Evolutionary conservation across 2,329 filamentous ascomycete genomes (phyloP).

Genomic region (Hypoxylon sp.): DNA sequence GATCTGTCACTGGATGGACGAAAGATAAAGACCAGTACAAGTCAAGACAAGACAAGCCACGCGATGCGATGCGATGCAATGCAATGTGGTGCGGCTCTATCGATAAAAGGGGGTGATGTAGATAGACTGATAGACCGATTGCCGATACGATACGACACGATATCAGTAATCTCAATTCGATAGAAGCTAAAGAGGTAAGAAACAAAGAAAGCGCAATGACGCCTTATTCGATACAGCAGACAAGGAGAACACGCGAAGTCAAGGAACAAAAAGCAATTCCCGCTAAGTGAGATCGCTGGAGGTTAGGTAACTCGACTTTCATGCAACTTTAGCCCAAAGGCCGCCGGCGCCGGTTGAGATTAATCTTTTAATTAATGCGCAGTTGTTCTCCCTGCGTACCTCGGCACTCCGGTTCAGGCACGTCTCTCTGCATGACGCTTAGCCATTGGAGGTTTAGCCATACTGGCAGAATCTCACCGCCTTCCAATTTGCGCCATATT

Average conservation of each 20-base stretch:
- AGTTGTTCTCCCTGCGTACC: conserved; percentile 25
- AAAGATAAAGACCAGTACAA: not conserved
- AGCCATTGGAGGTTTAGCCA: conserved; percentile 28
- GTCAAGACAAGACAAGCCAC: not conserved
- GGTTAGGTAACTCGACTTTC: conserved; percentile 22
- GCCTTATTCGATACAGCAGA: conserved; percentile 11
- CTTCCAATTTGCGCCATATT: conserved; percentile 1
- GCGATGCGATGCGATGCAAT: not conserved
- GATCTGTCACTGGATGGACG: not conserved
- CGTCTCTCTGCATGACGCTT: conserved; percentile 9
- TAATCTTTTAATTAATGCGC: conserved; percentile 21
- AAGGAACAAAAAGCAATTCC: conserved; percentile 13
- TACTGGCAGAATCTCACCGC: conserved; percentile 23
- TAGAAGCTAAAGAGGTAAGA: not conserved
- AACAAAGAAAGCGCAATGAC: conserved; percentile 21
- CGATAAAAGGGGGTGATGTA: conserved; percentile 16
- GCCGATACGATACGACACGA: not conserved
- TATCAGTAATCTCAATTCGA: not conserved
- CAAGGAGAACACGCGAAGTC: not conserved
- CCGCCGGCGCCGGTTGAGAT: conserved; percentile 29
- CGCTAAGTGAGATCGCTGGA: conserved; percentile 14
- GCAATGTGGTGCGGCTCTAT: conserved; percentile 16
- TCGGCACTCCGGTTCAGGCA: conserved; percentile 47
- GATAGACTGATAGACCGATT: not conserved
- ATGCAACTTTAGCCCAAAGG: conserved; percentile 30